Conservation (phyloP, 1,284 basidiomycete species). For the Moniliophthora roreri region DNA sequence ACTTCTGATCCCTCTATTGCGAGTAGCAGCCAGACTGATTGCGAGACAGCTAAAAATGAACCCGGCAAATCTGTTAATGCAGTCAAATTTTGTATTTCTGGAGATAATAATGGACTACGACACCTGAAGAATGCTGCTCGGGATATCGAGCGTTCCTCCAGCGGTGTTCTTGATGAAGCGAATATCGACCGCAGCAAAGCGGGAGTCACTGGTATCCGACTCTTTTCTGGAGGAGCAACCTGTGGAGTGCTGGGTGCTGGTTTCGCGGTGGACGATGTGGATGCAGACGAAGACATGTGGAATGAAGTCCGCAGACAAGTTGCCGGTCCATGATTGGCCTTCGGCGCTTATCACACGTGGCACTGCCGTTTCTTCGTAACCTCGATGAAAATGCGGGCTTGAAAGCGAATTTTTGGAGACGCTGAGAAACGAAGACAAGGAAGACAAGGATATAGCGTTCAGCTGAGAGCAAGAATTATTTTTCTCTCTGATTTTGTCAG, state of each 20-base stretch:
- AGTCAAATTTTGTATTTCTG: slow-evolving; percentile 7
- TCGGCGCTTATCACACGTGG: too few relatives aligned
- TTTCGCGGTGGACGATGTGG: slow-evolving; percentile 39
- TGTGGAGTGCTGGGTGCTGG: slow-evolving; percentile 29
- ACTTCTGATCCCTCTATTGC: slow-evolving; percentile 62
- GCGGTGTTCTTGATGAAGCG: slow-evolving; percentile 73
- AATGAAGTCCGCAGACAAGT: not conserved
- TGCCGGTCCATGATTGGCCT: too few relatives aligned
- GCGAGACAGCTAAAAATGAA: slow-evolving; percentile 77
- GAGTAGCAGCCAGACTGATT: slow-evolving; percentile 71
- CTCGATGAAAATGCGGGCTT: too few relatives aligned
- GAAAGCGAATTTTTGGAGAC: too few relatives aligned
- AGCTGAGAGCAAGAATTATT: too few relatives aligned
- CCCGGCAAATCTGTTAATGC: slow-evolving; percentile 61
- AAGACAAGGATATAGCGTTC: too few relatives aligned
- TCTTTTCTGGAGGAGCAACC: slow-evolving; percentile 35
- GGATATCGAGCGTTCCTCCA: slow-evolving; percentile 79
- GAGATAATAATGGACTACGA: slow-evolving; percentile 12
- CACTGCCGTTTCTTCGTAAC: too few relatives aligned
- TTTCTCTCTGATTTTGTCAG: too few relatives aligned
- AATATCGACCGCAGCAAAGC: slow-evolving; percentile 79
- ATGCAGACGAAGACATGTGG: slow-evolving; percentile 41
- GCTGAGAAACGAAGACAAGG: too few relatives aligned
- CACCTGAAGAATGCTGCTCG: slow-evolving; percentile 83
- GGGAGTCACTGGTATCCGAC: slow-evolving; percentile 77